phyloP scores from a whole-genome alignment of 2,329 filamentous ascomycete species.

The Cladosporium sp. region DNA sequence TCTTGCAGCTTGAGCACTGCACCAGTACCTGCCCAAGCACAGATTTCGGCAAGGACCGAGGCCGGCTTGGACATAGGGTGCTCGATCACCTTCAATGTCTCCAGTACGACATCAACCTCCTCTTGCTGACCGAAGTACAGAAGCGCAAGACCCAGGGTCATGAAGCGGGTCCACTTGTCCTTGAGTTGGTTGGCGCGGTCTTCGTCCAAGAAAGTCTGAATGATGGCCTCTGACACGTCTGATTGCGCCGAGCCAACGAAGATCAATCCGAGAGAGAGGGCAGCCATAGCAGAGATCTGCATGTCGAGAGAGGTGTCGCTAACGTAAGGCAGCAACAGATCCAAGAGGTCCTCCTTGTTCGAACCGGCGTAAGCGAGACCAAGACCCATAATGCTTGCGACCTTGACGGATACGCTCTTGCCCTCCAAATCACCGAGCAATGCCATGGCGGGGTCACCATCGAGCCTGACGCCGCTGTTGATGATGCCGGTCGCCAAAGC shows the following conservation, averaged over 20 bases:
- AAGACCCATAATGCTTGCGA: slow-evolving; percentile 91
- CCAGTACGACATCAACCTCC: slow-evolving; percentile 96
- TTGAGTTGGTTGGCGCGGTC: slow-evolving; percentile 87
- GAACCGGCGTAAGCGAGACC: slow-evolving; percentile 93
- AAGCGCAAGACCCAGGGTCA: slow-evolving; percentile 87
- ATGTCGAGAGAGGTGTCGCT: slow-evolving; percentile 80
- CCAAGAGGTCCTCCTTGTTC: slow-evolving; percentile 83
- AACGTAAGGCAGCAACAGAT: slow-evolving; percentile 81
- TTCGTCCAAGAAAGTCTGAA: slow-evolving; percentile 89
- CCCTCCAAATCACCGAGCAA: slow-evolving; percentile 78
- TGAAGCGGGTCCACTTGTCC: slow-evolving; percentile 97
- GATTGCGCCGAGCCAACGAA: slow-evolving; percentile 91
- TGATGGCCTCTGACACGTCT: slow-evolving; percentile 86
- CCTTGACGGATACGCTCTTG: slow-evolving; percentile 71
- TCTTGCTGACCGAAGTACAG: slow-evolving; percentile 96
- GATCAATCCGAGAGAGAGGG: slow-evolving; percentile 81
- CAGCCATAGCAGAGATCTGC: slow-evolving; percentile 95
- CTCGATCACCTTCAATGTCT: slow-evolving; percentile 94
- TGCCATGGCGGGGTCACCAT: slow-evolving; percentile 86
- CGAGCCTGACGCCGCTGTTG: slow-evolving; percentile 85
- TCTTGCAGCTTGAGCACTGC: slow-evolving; percentile 97
- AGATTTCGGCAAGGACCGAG: slow-evolving; percentile 89
- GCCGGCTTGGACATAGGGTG: slow-evolving; percentile 98
- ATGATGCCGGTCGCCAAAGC: slow-evolving; percentile 92
- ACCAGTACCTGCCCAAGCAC: slow-evolving; percentile 95